Percentiles rank a stretch among this genome's conserved stretches.
Conservation (phyloP, 768 basidiomycete species). For the Calocybe cyanea region DNA sequence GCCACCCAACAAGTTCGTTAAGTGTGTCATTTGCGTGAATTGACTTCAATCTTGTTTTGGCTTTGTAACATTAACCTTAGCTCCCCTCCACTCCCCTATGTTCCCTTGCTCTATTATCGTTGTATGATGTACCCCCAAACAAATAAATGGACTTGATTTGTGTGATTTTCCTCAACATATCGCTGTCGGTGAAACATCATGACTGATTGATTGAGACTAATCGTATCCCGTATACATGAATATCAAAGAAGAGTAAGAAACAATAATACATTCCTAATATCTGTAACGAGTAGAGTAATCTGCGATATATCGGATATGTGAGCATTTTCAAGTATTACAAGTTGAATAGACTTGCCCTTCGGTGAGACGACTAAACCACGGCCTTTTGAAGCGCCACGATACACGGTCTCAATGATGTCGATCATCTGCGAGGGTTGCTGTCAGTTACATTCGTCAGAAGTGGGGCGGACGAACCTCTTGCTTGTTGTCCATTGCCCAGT, state of each 20-base stretch:
- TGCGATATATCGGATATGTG: constrained; percentile 12
- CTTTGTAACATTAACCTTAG: not conserved
- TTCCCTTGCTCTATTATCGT: not conserved
- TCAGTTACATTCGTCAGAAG: constrained; percentile 2
- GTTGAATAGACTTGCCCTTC: constrained; percentile 56
- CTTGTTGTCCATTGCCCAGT: constrained; percentile 99
- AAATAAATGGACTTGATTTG: not conserved
- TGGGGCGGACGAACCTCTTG: constrained; percentile 67
- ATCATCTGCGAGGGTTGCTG: constrained; percentile 58
- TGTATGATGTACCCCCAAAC: too few relatives aligned
- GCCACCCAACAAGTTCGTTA: constrained; percentile 45
- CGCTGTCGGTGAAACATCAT: too few relatives aligned
- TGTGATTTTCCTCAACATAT: not conserved
- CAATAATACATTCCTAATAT: constrained; percentile 19
- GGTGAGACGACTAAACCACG: constrained; percentile 97
- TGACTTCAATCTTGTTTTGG: not conserved
- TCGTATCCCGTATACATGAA: too few relatives aligned
- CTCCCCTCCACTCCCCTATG: not conserved
- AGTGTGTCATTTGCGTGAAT: constrained; percentile 11
- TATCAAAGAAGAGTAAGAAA: too few relatives aligned
- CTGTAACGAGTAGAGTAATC: constrained; percentile 45
- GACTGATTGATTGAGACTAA: too few relatives aligned
- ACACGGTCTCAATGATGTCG: constrained; percentile 97
- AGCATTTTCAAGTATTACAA: not conserved
- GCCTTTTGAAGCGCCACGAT: constrained; percentile 95